Evolutionary conservation across 352 stramenopile genomes (phyloP).

Genomic region (Phytopythium delawarense): DNA sequence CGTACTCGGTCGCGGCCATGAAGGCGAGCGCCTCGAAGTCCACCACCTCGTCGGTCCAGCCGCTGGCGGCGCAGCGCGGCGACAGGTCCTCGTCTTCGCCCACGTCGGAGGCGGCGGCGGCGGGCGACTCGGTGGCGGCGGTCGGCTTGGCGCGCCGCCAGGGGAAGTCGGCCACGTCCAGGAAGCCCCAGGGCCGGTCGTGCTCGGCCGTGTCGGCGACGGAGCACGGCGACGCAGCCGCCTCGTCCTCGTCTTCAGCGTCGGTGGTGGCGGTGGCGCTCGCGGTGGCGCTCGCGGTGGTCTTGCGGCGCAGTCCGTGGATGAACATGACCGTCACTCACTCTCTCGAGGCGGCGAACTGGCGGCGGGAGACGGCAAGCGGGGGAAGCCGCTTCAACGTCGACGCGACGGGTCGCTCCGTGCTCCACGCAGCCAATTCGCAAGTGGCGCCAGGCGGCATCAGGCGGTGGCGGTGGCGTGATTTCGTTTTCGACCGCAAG

Average conservation of each 20-base stretch:
- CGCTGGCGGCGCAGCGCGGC: conserved; percentile 2
- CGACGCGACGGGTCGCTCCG: not conserved
- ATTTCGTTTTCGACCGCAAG: no score
- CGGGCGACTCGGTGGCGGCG: not conserved
- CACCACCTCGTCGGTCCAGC: conserved; percentile 25
- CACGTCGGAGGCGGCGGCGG: not conserved
- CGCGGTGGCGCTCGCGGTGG: no score
- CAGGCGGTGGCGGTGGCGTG: not conserved
- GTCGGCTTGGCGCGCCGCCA: conserved; percentile 2
- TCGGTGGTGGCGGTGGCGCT: no score
- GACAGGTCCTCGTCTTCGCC: not conserved
- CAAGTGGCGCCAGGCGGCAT: not conserved
- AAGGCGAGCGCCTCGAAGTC: conserved; percentile 43
- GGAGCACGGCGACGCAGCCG: conserved; percentile 2
- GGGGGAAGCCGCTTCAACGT: not conserved
- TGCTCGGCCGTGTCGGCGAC: conserved; percentile 3
- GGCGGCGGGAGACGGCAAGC: not conserved
- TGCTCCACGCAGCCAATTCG: conserved; percentile 7
- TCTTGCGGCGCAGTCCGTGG: not conserved
- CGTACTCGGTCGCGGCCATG: conserved; percentile 21
- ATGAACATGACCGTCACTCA: not conserved
- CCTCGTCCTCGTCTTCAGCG: not conserved
- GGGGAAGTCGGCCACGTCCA: conserved; percentile 3
- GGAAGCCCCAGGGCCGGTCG: conserved; percentile 4
- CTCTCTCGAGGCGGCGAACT: not conserved